Base-by-base conservation (phyloP, 345 rosid genomes). In the Raphanus raphanistrum region DNA sequence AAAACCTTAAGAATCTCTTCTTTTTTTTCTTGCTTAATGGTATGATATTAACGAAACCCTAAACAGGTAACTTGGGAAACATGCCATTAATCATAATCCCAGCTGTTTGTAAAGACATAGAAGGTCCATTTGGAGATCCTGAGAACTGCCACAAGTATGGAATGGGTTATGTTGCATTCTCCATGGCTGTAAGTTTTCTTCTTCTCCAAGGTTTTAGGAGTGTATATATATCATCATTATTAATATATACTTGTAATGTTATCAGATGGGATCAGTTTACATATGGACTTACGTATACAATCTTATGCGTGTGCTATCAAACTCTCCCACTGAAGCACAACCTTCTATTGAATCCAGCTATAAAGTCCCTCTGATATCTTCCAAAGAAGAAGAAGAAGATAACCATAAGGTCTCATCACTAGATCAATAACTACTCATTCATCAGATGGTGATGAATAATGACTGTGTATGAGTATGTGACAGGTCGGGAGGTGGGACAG, bases 31-130 rank as follows among this genome's bases (percentile, higher is more conserved):
- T 64, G n/a, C n/a, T 28, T 70, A 26, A 50, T 68, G 61, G 5
- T 45, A 68, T 69, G 31, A 32, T 21, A 64, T 9, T 9, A 32
- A 29, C 5, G 15, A 72, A 58, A 59, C 55, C 55, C 21, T n/a
- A 69, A 43, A 72, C 78, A 90, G 92, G 96, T 48, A 90, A 90
- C 70, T 60, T 84, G 83, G 93, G 93, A 71, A 87, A 86, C 68
- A 66, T 90, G 88, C 84, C 83, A 36, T 81, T 90, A 4, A 81
- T 90, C 27, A 82, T 90, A 68, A 68, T 90, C 72, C 96, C 93
- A 57, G 90, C 91, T 1, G 70, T 88, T 12, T 90, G 93, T 76
- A 84, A 87, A 75, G 93, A 90, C 41, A 69, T 78, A 72, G 88
- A 76, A 35, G 84, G 85, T 73, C 96, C 93, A 0, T 90, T 89